phyloP scores from a whole-genome alignment of 2,329 filamentous ascomycete species.

The Eutypella sp. region DNA sequence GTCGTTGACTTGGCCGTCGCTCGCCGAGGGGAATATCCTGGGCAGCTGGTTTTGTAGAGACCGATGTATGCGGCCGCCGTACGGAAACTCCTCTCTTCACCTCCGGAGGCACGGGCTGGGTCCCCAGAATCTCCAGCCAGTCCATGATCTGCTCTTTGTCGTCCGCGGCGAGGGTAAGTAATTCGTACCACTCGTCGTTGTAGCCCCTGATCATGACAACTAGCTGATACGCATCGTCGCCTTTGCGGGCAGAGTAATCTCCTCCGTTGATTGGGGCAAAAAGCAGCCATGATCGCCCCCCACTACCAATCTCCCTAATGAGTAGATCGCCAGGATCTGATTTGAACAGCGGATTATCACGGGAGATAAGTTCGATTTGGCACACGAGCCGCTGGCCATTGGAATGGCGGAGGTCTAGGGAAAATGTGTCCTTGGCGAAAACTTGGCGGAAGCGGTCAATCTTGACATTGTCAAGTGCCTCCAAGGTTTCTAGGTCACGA shows the following conservation, averaged over 20 bases:
- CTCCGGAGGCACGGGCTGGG: constrained; percentile 43
- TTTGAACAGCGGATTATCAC: constrained; percentile 68
- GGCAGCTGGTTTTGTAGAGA: constrained; percentile 18
- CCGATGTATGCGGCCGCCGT: constrained; percentile 16
- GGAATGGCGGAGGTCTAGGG: constrained; percentile 78
- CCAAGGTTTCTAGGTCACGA: constrained; percentile 73
- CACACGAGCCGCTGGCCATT: constrained; percentile 87
- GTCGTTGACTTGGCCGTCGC: constrained; percentile 20
- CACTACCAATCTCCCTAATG: constrained; percentile 80
- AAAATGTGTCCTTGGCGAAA: constrained; percentile 83
- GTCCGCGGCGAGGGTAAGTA: constrained; percentile 71
- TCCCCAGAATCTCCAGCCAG: constrained; percentile 77
- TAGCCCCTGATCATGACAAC: constrained; percentile 81
- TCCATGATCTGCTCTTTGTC: constrained; percentile 74
- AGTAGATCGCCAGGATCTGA: constrained; percentile 77
- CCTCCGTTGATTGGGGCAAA: constrained; percentile 80
- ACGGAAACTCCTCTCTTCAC: constrained; percentile 29
- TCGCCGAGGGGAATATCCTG: constrained; percentile 36
- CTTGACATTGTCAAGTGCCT: constrained; percentile 61
- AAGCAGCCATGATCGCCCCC: constrained; percentile 71
- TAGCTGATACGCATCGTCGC: constrained; percentile 65
- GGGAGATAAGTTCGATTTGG: constrained; percentile 77
- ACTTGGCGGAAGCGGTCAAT: constrained; percentile 80
- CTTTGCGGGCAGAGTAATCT: constrained; percentile 73
- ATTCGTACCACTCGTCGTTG: constrained; percentile 74